Evolutionary conservation across 169 alveolate species (phyloP), one percentile per base, ranked within the genome.

Genomic region (Eimeria acervulina): DNA sequence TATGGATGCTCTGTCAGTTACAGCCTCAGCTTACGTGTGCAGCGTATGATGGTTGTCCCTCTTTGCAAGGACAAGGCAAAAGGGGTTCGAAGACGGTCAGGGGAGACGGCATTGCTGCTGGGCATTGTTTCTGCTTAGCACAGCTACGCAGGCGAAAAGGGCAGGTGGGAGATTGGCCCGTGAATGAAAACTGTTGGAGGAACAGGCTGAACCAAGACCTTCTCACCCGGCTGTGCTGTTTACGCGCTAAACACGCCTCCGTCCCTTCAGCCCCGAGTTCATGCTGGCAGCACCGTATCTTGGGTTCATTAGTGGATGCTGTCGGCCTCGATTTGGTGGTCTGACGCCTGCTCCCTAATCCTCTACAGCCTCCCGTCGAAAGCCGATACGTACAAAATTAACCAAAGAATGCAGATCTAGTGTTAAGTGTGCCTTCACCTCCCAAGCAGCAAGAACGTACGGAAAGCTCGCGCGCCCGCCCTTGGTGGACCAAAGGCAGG

Each of bases 1-100:
- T 5, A 31, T 72, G 84, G 4, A 5, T 15, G 55, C 84, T 33
- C 15, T 28, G 44, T 36, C 52, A n/a, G 26, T 15, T 33, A 38
- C 31, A 74, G 85, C 85, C 31, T 6, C 23, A 74, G 59, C 85
- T 74, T 42, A 74, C 85, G 85, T 33, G 59, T 40, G 85, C 85
- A 74, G 85, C 85, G 61, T 33, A 74, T 74, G 17, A 74, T 42
- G 15, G 85, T 74, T 28, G 85, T 74, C 7, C 85, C 85, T 61
- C 85, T 74, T 36, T 74, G 85, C 36, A 74, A 38, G 5, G 85
- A 38, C 26, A 74, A 15, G 2, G 85, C 36, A 15, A 74, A 74
- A 10, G 85, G 85, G 61, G 59, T 74, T 74, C 78, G 78, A 31
- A 68, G 40, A 28, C 44, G 44, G 40, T 68, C 78, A 42, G 26